Conservation (phyloP, 2,329 filamentous ascomycete species). For the Epichloe amarillans region DNA sequence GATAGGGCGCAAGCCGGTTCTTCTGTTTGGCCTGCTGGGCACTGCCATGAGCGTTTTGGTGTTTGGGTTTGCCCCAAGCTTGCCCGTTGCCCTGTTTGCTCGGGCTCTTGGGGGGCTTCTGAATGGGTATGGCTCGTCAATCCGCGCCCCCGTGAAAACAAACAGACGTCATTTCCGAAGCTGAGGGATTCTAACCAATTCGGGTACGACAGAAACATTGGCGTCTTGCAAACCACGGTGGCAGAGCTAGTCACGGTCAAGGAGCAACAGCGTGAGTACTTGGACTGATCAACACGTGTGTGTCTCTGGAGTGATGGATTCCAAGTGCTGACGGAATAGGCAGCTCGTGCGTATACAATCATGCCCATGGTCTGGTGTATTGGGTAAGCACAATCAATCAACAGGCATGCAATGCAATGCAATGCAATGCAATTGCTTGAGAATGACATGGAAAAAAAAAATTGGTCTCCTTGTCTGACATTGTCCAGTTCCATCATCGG, state of each 20-base stretch:
- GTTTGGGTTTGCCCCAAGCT: constrained; percentile 78
- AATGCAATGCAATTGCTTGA: no score
- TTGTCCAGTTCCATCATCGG: constrained; percentile 67
- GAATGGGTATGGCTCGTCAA: constrained; percentile 56
- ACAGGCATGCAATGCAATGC: not conserved
- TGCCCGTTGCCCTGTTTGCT: constrained; percentile 73
- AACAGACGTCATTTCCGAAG: not conserved
- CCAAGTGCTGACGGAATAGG: not conserved
- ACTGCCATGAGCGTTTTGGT: constrained; percentile 86
- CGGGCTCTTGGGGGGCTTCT: constrained; percentile 74
- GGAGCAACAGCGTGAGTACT: constrained; percentile 68
- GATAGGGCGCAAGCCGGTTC: constrained; percentile 82
- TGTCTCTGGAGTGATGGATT: not conserved
- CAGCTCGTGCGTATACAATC: constrained; percentile 84
- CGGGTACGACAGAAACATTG: constrained; percentile 58
- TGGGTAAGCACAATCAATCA: constrained; percentile 41
- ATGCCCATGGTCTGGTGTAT: constrained; percentile 99
- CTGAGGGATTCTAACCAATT: not conserved
- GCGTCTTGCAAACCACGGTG: constrained; percentile 88
- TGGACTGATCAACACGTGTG: not conserved
- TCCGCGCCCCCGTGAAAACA: no score
- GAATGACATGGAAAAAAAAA: no score
- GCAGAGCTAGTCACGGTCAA: constrained; percentile 87
- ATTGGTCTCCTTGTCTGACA: not conserved
- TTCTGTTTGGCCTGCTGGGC: constrained; percentile 77